Evolutionary conservation across 345 rosid genomes (phyloP), one percentile per base, ranked within the genome.

Genomic region (Salix dunnii): DNA sequence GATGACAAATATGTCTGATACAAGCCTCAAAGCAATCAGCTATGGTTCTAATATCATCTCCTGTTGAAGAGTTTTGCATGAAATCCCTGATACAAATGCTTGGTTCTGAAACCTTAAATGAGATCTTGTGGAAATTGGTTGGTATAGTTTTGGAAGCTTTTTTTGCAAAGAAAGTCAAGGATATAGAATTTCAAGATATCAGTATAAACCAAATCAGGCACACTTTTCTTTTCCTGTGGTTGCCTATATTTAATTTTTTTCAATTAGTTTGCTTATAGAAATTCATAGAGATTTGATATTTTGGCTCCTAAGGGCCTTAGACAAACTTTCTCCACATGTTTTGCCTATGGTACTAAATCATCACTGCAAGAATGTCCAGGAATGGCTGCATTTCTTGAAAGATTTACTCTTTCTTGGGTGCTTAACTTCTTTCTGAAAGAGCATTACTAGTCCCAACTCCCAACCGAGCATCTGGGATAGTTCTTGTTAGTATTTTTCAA

Each of bases 1-100:
- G 98, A 89, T 90, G 88, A 87, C 97, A 27, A 91, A 94, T 76
- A 89, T 96, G 97, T 89, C 92, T 31, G 90, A 94, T 84, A 73
- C 88, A 28, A 94, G 89, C 84, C 91, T 96, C 74, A 48, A 78
- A 86, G 94, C 92, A 69, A 88, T 92, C 71, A 96, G 99, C 79
- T 94, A 92, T 64, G 99, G 99, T 35, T 85, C 97, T 46, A 88
- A 83, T 70, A 71, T 67, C 63, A 87, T 94, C 71, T 88, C 95
- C 16, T 94, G 99, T 84, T 88, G 87, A 84, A 80, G 79, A 14
- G 49, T 36, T 16, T 61, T 43, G 60, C 27, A 6, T 5, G n/a
- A 4, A 46, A 40, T 40, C 13, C 2, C 69, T 6, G 21, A 16
- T 20, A 10, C 38, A 33, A 11, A 10, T 3, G 7, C 49, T 55